Conservation (phyloP, 768 basidiomycete species). For the Pleurotus tuber-regium region DNA sequence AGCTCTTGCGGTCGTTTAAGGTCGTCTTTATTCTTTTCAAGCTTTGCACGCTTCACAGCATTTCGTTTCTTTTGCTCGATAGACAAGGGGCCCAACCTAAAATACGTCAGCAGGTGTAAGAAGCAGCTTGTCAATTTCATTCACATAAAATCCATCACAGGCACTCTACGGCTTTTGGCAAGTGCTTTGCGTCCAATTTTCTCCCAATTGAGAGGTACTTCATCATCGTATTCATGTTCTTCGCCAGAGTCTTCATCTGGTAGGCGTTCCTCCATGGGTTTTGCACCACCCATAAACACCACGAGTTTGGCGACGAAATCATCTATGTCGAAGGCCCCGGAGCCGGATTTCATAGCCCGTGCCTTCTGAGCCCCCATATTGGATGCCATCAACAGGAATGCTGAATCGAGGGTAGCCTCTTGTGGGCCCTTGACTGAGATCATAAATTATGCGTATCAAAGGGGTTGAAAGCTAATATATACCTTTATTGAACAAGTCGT, state of each 20-base stretch:
- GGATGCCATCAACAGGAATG: conserved; percentile 72
- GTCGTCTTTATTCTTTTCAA: conserved; percentile 71
- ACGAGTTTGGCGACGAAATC: conserved; percentile 82
- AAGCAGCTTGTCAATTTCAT: conserved; percentile 17
- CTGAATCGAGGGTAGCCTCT: conserved; percentile 89
- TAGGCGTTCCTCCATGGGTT: conserved; percentile 38
- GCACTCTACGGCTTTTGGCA: conserved; percentile 75
- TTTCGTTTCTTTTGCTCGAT: conserved; percentile 81
- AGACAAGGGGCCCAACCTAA: conserved; percentile 88
- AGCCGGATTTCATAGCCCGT: conserved; percentile 86
- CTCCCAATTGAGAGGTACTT: conserved; percentile 70
- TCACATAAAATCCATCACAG: conserved; percentile 88
- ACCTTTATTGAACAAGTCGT: conserved; percentile 68
- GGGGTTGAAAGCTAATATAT: background rate
- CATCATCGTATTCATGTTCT: conserved; percentile 48
- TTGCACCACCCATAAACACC: conserved; percentile 72
- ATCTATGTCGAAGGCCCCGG: conserved; percentile 87
- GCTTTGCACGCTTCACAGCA: conserved; percentile 55
- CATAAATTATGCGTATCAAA: background rate
- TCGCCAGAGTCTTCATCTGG: conserved; percentile 51
- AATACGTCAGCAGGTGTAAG: conserved; percentile 12
- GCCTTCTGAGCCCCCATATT: conserved; percentile 83
- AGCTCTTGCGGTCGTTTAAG: conserved; percentile 76
- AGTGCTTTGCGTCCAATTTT: conserved; percentile 82
- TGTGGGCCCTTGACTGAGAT: conserved; percentile 70